Base-by-base conservation (phyloP, 306 rosid genomes). In the Dicorynia guianensis region DNA sequence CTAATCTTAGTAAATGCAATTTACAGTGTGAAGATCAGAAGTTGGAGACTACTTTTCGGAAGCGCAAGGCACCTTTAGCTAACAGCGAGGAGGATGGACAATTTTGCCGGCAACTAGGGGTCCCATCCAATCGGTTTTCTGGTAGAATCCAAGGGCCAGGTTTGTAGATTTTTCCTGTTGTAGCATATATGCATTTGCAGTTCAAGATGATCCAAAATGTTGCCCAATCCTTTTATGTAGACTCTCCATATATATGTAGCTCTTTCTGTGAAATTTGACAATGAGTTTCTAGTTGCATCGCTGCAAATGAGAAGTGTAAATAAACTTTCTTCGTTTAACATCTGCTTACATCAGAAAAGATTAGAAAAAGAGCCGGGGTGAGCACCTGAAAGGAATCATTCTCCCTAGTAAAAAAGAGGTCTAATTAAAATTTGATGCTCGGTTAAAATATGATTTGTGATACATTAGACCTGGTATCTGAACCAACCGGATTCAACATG, bases 31-130 rank as follows among this genome's bases (percentile, higher is more conserved):
- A 86, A 80, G 83, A 86, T 76, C 85, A 70, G 87, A 86, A 68
- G 83, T 66, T 39, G 43, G 90, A 89, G 71, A 84, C 87, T 46
- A 66, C 82, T 60, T 47, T 81, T 33, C 85, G 86, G 83, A 91
- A 92, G 85, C 92, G 91, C 56, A 92, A 92, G 81, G 87, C 78
- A 57, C 89, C 95, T 8, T 81, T 86, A 81, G 71, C 81, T 78
- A 83, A 76, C 82, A 80, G 73, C 40, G 86, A 84, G 82, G 94
- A 76, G 80, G 96, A 83, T 77, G 92, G 91, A 83, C 86, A 83
- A 79, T 95, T 90, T 95, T 89, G 89, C 82, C 84, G 87, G 88
- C 86, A 82, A 62, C 79, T 85, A 70, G 91, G 82, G 79, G 89
- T 81, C 81, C 88, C 96, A 84, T 90, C 92, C 86, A 79, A 87